Evolutionary conservation across 2,329 filamentous ascomycete genomes (phyloP).

Genomic region (Xylaria sp.): DNA sequence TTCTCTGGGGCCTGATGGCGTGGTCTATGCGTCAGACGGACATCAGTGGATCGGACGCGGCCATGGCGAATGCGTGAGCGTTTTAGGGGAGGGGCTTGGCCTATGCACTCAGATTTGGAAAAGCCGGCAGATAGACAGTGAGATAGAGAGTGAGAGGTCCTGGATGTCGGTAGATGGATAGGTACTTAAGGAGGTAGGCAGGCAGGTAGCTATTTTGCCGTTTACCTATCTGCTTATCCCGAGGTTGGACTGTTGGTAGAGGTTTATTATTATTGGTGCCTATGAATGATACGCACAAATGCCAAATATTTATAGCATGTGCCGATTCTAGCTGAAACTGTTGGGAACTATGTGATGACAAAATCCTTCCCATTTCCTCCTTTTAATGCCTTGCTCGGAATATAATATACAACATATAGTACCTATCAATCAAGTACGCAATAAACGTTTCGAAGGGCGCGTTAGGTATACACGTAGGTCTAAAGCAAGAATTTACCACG

Average conservation of each 20-base stretch:
- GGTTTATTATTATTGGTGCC: too few relatives aligned
- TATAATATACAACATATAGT: background rate
- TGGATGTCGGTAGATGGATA: background rate
- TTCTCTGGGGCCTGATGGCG: slow-evolving; percentile 69
- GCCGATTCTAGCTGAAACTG: too few relatives aligned
- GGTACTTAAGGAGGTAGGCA: background rate
- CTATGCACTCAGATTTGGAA: background rate
- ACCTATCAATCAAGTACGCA: background rate
- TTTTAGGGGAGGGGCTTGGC: background rate
- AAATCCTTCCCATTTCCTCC: background rate
- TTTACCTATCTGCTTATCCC: background rate
- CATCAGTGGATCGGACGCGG: slow-evolving; percentile 15
- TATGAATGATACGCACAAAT: too few relatives aligned
- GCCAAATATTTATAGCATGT: too few relatives aligned
- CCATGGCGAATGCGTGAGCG: slow-evolving; percentile 26
- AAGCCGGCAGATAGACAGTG: background rate
- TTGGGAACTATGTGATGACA: too few relatives aligned
- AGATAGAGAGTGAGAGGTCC: background rate
- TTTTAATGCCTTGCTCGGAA: too few relatives aligned
- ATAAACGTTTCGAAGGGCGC: background rate
- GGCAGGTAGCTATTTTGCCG: background rate
- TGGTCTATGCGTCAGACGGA: slow-evolving; percentile 65
- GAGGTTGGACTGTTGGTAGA: too few relatives aligned
- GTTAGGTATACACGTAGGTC: background rate
- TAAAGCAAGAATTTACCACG: background rate